These are phyloP conservation scores for Trypanosomatidae sp. DNA, from an alignment of 208 protist genomes.

Conservation along the genomic window DNA sequence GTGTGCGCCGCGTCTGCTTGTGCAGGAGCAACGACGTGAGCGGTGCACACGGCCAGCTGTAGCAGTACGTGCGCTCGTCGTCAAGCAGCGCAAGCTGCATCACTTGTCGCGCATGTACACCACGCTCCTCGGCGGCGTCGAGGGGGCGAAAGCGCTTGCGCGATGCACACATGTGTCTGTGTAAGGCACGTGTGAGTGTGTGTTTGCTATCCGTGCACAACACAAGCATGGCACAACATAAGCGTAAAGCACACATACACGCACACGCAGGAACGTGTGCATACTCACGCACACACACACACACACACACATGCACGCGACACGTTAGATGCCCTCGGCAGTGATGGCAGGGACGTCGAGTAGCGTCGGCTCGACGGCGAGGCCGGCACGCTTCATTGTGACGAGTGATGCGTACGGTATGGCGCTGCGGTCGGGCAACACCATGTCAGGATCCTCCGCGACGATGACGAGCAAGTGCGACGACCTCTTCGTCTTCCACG, in stretches of 20 bases:
- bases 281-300: too few relatives aligned
- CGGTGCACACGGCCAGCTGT: constrained; percentile 64
- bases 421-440: constrained; percentile 76
- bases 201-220: constrained; percentile 2
- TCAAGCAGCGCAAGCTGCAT: constrained; percentile 34
- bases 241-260: constrained; percentile 2
- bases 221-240: neutral
- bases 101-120: constrained; percentile 22
- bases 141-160: constrained; percentile 68
- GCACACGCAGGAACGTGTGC: neutral
- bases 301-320: constrained; percentile 1
- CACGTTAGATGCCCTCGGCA: constrained; percentile 67
- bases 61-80: constrained; percentile 70
- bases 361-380: constrained; percentile 41
- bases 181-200: constrained; percentile 25
- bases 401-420: constrained; percentile 80
- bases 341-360: constrained; percentile 83
- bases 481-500: constrained; percentile 86
- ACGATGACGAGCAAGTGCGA: constrained; percentile 74
- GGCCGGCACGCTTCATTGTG: constrained; percentile 67
- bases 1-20: too few relatives aligned
- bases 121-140: constrained; percentile 54
- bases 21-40: constrained; percentile 17
- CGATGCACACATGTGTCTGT: constrained; percentile 24
- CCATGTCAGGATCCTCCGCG: constrained; percentile 81